Conservation (phyloP, 2,329 filamentous ascomycete genomes). For the Neoarthrinium moseri region DNA sequence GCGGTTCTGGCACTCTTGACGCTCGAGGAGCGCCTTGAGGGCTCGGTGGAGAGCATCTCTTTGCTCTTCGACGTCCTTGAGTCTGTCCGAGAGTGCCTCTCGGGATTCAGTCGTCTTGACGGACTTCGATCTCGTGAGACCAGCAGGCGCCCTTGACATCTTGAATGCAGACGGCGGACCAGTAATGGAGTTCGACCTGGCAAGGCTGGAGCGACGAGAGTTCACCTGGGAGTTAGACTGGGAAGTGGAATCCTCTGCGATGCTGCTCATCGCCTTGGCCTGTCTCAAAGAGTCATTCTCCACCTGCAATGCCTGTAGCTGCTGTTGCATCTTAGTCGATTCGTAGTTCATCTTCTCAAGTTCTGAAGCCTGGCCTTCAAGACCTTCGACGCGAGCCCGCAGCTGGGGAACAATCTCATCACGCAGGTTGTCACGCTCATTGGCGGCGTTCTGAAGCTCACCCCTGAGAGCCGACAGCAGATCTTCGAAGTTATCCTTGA, state of each 20-base stretch:
- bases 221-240: too few relatives aligned
- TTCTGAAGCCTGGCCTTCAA: conserved; percentile 73
- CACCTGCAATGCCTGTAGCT: conserved; percentile 68
- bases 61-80: conserved; percentile 93
- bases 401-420: conserved; percentile 85
- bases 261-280: conserved; percentile 28
- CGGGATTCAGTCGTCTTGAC: conserved; percentile 59
- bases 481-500: conserved; percentile 93
- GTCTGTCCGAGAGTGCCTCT: conserved; percentile 71
- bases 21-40: conserved; percentile 78
- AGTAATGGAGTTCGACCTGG: conserved; percentile 39
- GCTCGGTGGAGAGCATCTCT: conserved; percentile 88
- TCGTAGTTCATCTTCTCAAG: conserved; percentile 76
- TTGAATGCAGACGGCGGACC: conserved; percentile 26
- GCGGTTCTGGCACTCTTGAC: conserved; percentile 80
- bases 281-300: conserved; percentile 61
- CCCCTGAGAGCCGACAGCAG: conserved; percentile 78
- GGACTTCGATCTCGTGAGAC: conserved; percentile 60
- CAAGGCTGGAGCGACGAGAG: conserved; percentile 37
- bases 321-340: conserved; percentile 81
- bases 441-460: conserved; percentile 78
- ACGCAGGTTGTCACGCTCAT: conserved; percentile 87
- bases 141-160: conserved; percentile 27
- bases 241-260: conserved; percentile 31
- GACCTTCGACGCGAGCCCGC: conserved; percentile 71